Evolutionary conservation across 2,329 filamentous ascomycete genomes (phyloP), one percentile per base, ranked within the genome.

Genomic region (Thermomyces lanuginosus): DNA sequence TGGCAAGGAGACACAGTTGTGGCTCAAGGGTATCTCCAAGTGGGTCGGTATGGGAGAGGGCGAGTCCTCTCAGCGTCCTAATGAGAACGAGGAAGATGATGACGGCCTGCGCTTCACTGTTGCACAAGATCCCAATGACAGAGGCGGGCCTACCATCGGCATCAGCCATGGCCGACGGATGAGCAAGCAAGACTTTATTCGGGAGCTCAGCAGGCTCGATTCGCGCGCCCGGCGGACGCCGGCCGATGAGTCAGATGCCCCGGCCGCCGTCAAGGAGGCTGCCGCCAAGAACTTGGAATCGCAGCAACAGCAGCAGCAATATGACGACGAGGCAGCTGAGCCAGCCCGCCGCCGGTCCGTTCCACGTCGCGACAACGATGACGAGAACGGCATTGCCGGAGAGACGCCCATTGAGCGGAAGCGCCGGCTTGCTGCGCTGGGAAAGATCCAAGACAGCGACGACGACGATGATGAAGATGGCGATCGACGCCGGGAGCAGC

Each of bases 121-220:
- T 21, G 63, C 60, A n/a, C 56, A 60, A 12, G 45, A 49, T 29
- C 43, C 48, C 19, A 21, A 35, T 46, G 29, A 40, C 42, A 6
- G 53, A 55, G 9, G 39, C 55, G 14, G 30, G 36, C 22, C 48
- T 57, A 28, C 65, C n/a, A n/a, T n/a, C n/a, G n/a, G n/a, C n/a
- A n/a, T n/a, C n/a, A n/a, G n/a, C n/a, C n/a, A 65, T 39, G 69
- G 68, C 18, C 58, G 61, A 10, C 59, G 71, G 22, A 69, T 75
- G 66, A 71, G 62, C 51, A 75, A 73, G 40, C 54, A 62, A 3
- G 69, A 76, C 34, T 76, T 76, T 42, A 72, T 75, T 41, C 53
- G 64, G 32, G 64, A 72, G 39, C 69, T 76, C 47, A 61, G 66
- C 30, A 52, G 60, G 11, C 55, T 75, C 44, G 69, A 72, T 35